Base-by-base conservation (phyloP, 1,284 basidiomycete species). In the Apiotrichum veenhuisii region DNA sequence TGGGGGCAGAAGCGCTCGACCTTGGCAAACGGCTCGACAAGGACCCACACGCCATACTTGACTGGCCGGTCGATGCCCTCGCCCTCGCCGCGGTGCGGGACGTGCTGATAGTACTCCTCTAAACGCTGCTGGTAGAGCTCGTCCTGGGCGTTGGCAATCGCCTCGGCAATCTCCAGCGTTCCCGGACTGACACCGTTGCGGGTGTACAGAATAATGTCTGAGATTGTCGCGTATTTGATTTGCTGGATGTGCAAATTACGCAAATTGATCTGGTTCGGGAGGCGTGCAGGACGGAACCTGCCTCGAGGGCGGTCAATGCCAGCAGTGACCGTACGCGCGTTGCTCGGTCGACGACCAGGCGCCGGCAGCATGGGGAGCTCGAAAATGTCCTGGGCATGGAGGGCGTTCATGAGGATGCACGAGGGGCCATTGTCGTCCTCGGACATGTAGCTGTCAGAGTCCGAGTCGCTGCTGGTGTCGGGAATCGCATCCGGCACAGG, bases 121-220 rank as follows among this genome's bases (percentile, higher is more conserved):
- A 72, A 62, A 26, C 75, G 58, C 45, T 64, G 55, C n/a, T 70
- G 61, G 52, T 72, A 77, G 23, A 75, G 55, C 26, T 71, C 66
- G 42, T 74, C 70, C 61, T 78, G 76, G 7, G 74, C 75, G 46
- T 68, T 56, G 8, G 71, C 71, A 33, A 77, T 72, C 42, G 69
- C 64, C 50, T 73, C 68, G 3, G 87, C 84, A 17, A 83, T 80
- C 17, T 81, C 69, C 15, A 83, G 69, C 44, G 81, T 59, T 5
- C 71, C 74, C 14, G 66, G 58, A 11, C 64, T 63, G 5, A 69
- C 62, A 1, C 74, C 78, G 37, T 83, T 72, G 68, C 81, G 82
- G n/a, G 87, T 88, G 76, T 94, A 95, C 47, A 95, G 79, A 59
- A 94, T 85, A 60, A 96, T 84, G 72, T 96, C 92, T 48, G 89